These are phyloP conservation scores for Diaporthe sp. DNA, from an alignment of 2,329 filamentous ascomycete species.

Conservation along the genomic window DNA sequence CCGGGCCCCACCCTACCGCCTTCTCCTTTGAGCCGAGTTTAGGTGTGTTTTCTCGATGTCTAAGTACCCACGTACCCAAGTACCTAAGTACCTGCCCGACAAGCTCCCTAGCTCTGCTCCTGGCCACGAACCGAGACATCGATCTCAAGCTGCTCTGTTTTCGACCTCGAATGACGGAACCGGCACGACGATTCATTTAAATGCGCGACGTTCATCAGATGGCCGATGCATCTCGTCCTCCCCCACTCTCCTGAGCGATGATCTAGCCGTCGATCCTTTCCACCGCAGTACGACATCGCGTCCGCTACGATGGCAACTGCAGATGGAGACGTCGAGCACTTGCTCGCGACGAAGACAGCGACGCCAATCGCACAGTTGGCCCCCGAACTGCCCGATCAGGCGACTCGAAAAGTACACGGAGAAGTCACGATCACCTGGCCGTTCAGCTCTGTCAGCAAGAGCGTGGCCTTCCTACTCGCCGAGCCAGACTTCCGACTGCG, in stretches of 20 bases:
- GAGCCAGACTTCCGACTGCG: slow-evolving; percentile 89
- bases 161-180: slow-evolving; percentile 22
- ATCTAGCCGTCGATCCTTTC: slow-evolving; percentile 45
- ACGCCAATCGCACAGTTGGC: slow-evolving; percentile 70
- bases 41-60: not conserved
- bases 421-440: slow-evolving; percentile 92
- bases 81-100: slow-evolving; percentile 11
- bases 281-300: slow-evolving; percentile 41
- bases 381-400: slow-evolving; percentile 60
- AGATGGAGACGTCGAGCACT: slow-evolving; percentile 40
- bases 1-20: slow-evolving; percentile 23
- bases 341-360: slow-evolving; percentile 45
- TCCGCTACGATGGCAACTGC: slow-evolving; percentile 44
- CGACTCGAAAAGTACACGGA: slow-evolving; percentile 70
- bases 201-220: not conserved
- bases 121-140: slow-evolving; percentile 33
- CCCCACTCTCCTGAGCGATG: slow-evolving; percentile 34
- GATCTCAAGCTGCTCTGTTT: slow-evolving; percentile 8
- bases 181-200: not conserved
- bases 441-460: slow-evolving; percentile 82
- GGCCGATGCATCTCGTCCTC: slow-evolving; percentile 24
- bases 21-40: slow-evolving; percentile 13
- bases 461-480: slow-evolving; percentile 83
- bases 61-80: not conserved
- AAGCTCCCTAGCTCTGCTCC: slow-evolving; percentile 7